Conservation (phyloP, 257 asterid species). For the Nemophila menziesii region DNA sequence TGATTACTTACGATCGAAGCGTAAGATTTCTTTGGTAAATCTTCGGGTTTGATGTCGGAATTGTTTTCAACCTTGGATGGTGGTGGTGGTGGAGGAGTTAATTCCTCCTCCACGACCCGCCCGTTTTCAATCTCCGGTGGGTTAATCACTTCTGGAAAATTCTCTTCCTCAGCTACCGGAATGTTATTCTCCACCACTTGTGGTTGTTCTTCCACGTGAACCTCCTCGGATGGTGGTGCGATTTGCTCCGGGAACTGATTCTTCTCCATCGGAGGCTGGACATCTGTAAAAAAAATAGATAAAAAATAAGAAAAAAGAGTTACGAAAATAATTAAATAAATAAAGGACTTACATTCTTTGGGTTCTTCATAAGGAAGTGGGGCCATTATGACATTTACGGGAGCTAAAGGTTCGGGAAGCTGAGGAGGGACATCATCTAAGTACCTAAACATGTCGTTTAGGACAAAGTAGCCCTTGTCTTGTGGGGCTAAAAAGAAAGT, state of each 20-base stretch:
- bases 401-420: conserved; percentile 18
- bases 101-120: conserved; percentile 44
- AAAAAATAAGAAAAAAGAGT: neutral
- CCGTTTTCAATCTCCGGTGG: conserved; percentile 67
- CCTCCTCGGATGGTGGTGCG: conserved; percentile 45
- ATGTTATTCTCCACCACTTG: no score
- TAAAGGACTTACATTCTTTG: conserved; percentile 17
- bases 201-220: no score
- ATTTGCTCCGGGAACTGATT: conserved; percentile 39
- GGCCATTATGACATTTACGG: conserved; percentile 31
- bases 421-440: conserved; percentile 23
- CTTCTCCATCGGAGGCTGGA: conserved; percentile 40
- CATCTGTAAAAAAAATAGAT: conserved; percentile 20
- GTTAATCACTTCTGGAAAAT: conserved; percentile 56
- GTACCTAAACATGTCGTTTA: conserved; percentile 78
- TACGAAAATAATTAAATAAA: conserved; percentile 1
- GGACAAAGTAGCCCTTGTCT: conserved; percentile 78
- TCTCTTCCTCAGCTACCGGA: conserved; percentile 45
- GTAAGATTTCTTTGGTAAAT: conserved; percentile 72
- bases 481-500: conserved; percentile 95
- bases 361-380: conserved; percentile 50
- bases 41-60: conserved; percentile 45
- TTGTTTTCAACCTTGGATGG: conserved; percentile 39
- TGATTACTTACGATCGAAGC: conserved; percentile 75
- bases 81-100: no score